Evolutionary conservation across 495 filamentous ascomycete species (phyloP).

Genomic region (Umbilicaria muhlenbergii): DNA sequence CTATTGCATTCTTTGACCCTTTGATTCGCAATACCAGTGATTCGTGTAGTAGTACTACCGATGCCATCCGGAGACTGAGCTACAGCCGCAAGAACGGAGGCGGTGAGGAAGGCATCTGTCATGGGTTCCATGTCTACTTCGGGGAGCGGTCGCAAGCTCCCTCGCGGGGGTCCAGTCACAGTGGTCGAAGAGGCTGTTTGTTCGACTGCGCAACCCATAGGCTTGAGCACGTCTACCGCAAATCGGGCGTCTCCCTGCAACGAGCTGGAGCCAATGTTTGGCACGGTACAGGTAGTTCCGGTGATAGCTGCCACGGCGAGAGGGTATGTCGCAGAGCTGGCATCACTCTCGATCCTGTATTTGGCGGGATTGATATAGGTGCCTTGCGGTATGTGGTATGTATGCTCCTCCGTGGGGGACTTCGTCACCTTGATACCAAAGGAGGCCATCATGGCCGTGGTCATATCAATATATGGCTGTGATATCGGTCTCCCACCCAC

Average conservation of each 20-base stretch:
- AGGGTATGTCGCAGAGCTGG: conserved; percentile 93
- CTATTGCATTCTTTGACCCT: conserved; percentile 97
- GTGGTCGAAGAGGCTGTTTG: conserved; percentile 81
- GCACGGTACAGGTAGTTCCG: conserved; percentile 85
- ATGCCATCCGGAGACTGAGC: conserved; percentile 40
- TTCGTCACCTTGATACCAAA: conserved; percentile 74
- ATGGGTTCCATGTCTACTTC: conserved; percentile 97
- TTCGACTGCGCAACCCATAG: conserved; percentile 86
- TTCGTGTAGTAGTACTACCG: conserved; percentile 50
- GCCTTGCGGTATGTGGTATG: conserved; percentile 85
- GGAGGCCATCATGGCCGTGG: conserved; percentile 87
- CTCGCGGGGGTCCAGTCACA: conserved; percentile 70
- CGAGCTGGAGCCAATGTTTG: conserved; percentile 84
- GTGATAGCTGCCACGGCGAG: conserved; percentile 90
- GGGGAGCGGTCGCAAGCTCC: conserved; percentile 50
- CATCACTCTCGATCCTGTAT: conserved; percentile 92
- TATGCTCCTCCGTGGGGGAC: conserved; percentile 62
- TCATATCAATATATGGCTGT: conserved; percentile 97
- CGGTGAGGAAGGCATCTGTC: conserved; percentile 96
- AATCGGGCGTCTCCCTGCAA: conserved; percentile 94
- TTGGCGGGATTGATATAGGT: conserved; percentile 70
- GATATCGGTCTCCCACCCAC: conserved; percentile 94
- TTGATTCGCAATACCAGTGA: conserved; percentile 96
- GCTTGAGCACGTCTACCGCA: conserved; percentile 73
- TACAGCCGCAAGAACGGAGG: conserved; percentile 82